Base-by-base conservation (phyloP, 257 asterid species). In the Rubia yunnanensis region DNA sequence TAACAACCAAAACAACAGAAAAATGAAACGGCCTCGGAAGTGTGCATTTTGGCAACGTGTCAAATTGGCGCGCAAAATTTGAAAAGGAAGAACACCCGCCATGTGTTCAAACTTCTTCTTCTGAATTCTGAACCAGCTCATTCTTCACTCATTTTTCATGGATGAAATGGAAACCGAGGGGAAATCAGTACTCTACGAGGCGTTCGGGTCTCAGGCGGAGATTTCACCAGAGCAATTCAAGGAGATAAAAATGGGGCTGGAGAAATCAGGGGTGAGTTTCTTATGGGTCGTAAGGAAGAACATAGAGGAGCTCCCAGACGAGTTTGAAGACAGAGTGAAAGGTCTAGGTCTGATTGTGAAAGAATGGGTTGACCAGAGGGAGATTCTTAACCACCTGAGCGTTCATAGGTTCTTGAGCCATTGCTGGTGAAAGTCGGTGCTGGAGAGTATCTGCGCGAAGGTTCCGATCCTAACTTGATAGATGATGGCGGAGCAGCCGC, bases 391-490 rank as follows among this genome's bases (percentile, higher is more conserved):
- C 27, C 95, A 90, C 62, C 46, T 50, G 11, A 69, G 53, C 2
- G 82, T 89, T 2, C 69, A 70, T 24, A 95, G 94, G 0, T 89
- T 89, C 61, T 26, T 89, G 5, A 87, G 92, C 32, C 95, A 89
- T 35, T 89, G 95, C 0, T 94, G 96, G 0, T 87, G 95, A 94
- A 85, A 85, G 46, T 87, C 97, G 0, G 90, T 77, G 1, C 0
- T 85, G 46, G 95, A 90, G 52, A 87, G 85, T 22, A 78, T 87
- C n/a, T 81, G 97, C 10, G 86, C 94, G 1, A 72, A 64, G 55
- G 94, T 84, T 17, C 97, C 97, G 0, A 72, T 90, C 2, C 66
- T 87, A 20, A 95, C 95, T 0, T 90, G 95, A 95, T 95, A 95
- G 1, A 81, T 90, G 92, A 78, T 84, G 86, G 95, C 92, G 35